Evolutionary conservation across 2,329 filamentous ascomycete species (phyloP).

Genomic region (Epicoccum nigrum): DNA sequence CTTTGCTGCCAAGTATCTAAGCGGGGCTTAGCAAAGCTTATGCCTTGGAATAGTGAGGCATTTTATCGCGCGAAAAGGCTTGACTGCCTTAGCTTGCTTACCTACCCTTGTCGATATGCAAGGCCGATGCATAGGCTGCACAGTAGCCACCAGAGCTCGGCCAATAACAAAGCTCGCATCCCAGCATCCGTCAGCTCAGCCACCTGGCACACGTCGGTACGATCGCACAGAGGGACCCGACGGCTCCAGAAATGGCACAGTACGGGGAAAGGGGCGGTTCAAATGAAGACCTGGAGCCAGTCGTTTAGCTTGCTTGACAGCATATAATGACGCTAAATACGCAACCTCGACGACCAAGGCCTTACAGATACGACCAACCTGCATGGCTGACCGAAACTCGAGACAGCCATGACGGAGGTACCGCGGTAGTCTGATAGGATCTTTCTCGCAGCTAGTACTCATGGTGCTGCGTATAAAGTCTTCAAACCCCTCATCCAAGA

Average conservation of each 20-base stretch:
- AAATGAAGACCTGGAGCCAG: slow-evolving; percentile 17
- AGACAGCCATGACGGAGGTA: slow-evolving; percentile 7
- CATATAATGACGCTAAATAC: slow-evolving; percentile 11
- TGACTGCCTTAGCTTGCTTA: slow-evolving; percentile 25
- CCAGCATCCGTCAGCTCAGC: slow-evolving; percentile 17
- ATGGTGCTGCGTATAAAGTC: neutral
- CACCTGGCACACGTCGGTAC: slow-evolving; percentile 13
- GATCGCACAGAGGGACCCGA: slow-evolving; percentile 1
- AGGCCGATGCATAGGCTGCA: neutral
- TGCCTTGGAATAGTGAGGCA: slow-evolving; percentile 29
- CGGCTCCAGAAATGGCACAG: neutral
- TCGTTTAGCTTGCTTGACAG: slow-evolving; percentile 4
- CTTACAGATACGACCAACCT: slow-evolving; percentile 1
- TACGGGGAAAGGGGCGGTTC: slow-evolving; percentile 24
- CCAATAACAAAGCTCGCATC: neutral
- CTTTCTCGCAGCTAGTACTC: neutral
- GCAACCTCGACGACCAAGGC: slow-evolving; percentile 17
- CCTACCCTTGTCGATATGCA: slow-evolving; percentile 16
- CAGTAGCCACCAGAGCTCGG: neutral
- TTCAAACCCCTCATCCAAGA: neutral
- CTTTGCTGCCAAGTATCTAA: slow-evolving; percentile 34
- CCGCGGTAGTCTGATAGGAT: neutral
- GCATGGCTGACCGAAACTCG: slow-evolving; percentile 12
- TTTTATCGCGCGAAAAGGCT: slow-evolving; percentile 37
- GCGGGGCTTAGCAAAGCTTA: slow-evolving; percentile 38